phyloP scores from a whole-genome alignment of 495 filamentous ascomycete genomes.

The Lophiotrema nucula region DNA sequence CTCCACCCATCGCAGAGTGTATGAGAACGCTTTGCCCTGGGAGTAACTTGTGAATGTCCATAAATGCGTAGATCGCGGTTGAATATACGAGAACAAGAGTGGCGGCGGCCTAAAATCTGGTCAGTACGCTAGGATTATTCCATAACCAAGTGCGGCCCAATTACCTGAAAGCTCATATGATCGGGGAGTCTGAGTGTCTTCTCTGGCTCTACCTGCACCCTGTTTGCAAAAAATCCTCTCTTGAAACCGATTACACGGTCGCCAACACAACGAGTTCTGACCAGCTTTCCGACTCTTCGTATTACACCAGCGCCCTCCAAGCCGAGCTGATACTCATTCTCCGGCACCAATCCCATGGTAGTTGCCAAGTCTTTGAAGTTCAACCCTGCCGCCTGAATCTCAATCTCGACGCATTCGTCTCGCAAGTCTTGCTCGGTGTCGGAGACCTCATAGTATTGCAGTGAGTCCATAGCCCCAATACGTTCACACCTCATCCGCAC shows the following conservation, averaged over 20 bases:
- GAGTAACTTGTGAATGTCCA: conserved; percentile 38
- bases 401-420: conserved; percentile 7
- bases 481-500: neutral
- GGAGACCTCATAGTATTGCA: conserved; percentile 1
- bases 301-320: conserved; percentile 14
- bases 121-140: too few relatives aligned
- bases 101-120: conserved; percentile 31
- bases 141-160: too few relatives aligned
- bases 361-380: conserved; percentile 7
- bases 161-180: conserved; percentile 52
- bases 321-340: neutral
- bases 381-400: conserved; percentile 7
- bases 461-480: neutral
- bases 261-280: conserved; percentile 8
- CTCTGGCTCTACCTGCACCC: neutral
- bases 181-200: conserved; percentile 43
- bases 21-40: conserved; percentile 32
- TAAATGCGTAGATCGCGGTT: conserved; percentile 58
- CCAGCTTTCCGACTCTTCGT: neutral
- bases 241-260: neutral
- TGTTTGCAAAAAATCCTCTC: neutral
- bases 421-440: neutral
- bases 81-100: conserved; percentile 56
- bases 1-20: conserved; percentile 8
- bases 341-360: conserved; percentile 11